Evolutionary conservation across 1,284 basidiomycete genomes (phyloP).

Genomic region (Ganoderma meredithae): DNA sequence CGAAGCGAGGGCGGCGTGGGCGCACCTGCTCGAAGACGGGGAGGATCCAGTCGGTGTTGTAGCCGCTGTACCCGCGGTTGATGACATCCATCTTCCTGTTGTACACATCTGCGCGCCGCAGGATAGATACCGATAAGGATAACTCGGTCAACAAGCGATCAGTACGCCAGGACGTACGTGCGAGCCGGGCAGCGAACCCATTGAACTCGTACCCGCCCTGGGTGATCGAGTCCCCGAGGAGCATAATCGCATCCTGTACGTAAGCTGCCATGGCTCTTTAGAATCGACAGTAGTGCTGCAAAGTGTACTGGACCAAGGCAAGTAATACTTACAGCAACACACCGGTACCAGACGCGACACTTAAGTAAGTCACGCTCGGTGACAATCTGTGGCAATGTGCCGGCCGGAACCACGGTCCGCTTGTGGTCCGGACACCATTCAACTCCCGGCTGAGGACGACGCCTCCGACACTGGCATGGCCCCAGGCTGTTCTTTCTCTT

Average conservation of each 20-base stretch:
- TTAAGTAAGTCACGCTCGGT: too few relatives aligned
- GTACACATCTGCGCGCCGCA: constrained; percentile 64
- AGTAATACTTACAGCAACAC: too few relatives aligned
- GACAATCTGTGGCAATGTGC: too few relatives aligned
- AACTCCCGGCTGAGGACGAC: too few relatives aligned
- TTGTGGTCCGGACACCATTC: too few relatives aligned
- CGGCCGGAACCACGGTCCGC: too few relatives aligned
- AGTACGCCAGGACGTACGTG: constrained; percentile 52
- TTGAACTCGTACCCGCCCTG: constrained; percentile 65
- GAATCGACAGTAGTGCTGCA: too few relatives aligned
- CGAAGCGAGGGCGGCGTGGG: not conserved
- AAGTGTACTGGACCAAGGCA: too few relatives aligned
- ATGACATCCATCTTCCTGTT: constrained; percentile 82
- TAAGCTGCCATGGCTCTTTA: constrained; percentile 60
- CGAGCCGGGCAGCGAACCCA: constrained; percentile 69
- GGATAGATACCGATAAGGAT: not conserved
- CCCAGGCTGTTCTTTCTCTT: too few relatives aligned
- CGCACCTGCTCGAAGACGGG: constrained; percentile 79
- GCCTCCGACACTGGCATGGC: too few relatives aligned
- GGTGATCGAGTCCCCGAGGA: constrained; percentile 82
- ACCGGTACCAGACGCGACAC: too few relatives aligned
- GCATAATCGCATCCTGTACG: constrained; percentile 69
- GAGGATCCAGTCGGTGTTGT: constrained; percentile 86
- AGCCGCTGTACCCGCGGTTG: constrained; percentile 83
- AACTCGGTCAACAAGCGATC: not conserved